Evolutionary conservation across 2,329 filamentous ascomycete genomes (phyloP), one percentile per base, ranked within the genome.

Genomic region (Colletotrichum sp.): DNA sequence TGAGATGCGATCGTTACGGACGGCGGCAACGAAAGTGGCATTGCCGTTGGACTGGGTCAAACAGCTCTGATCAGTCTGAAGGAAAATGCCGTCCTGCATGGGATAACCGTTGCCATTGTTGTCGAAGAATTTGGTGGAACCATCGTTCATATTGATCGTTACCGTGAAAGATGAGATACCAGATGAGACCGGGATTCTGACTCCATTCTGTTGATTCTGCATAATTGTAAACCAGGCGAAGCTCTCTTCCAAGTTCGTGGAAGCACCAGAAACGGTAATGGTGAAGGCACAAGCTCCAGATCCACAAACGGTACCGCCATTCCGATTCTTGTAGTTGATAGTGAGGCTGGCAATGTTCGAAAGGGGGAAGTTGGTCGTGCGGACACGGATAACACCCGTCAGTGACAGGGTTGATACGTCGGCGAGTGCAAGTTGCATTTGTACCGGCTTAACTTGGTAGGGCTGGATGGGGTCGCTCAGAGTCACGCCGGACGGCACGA

Each of bases 111-210:
- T 85, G 8, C 90, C 91, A 78, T 92, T 92, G 81, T 93, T 93
- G 79, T 92, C 87, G 77, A 87, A 89, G 0, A 81, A 80, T 72
- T 87, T 82, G 26, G 82, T 87, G 18, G 85, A 84, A 8, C 90
- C 90, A 76, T 88, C 86, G 5, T 83, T 85, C 69, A 86, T 83
- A 71, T 87, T 89, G 68, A 93, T 80, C 3, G 89, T 83, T 80
- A 92, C 81, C 77, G 86, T 87, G 85, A 94, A 90, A 78, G 93
- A 88, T 55, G 93, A 89, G 83, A 95, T 90, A 77, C 93, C 88
- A 72, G 90, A 85, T 74, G 90, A 84, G 78, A 91, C 85, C 77
- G 90, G 82, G 79, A 96, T 89, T 34, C 28, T 63, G 55, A 59
- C 55, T 9, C 21, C 21, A 59, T 59, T 28, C 24, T 24, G 55